Base-by-base conservation (phyloP, 2,329 filamentous ascomycete species). In the Beauveria scarabaeidicola region DNA sequence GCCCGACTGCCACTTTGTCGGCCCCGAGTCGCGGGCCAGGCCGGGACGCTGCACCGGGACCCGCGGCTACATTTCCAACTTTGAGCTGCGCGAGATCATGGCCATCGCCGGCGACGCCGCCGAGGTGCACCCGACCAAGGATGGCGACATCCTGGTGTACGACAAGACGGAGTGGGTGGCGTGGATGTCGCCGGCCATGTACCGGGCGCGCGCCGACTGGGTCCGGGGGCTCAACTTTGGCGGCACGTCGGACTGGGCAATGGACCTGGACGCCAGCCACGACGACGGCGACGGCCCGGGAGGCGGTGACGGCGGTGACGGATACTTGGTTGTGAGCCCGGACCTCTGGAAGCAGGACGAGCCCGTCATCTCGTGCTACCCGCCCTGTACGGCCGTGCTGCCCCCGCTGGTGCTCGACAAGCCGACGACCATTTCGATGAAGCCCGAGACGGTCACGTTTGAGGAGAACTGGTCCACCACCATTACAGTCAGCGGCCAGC, bases 211-310 rank as follows among this genome's bases (percentile, higher is more conserved):
- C 1, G 63, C 58, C 0, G 60, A 61, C 3, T 63, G 63, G 58
- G 63, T 60, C 2, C 64, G 66, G n/a, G 21, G 61, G 0, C 51
- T 68, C n/a, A 68, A 69, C 43, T 70, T 72, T 60, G 67, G 61
- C 9, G 70, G 70, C 41, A 67, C 64, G 3, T 62, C 66, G 6
- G 69, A 72, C 48, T 72, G 69, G 70, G 69, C 69, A 6, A 54
- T 70, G 32, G 69, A 71, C 5, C 60, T 70, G 7, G 53, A 58
- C 54, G 19, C 19, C 19, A 41, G 38, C 17, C 17, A 17, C 17
- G 17, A 21, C 9, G 41, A 44, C 41, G 19, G 41, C 8, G 41
- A n/a, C 38, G 38, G 38, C 6, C 38, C 38, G 15, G 38, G 38
- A 15, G 38, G 17, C 5, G 38, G 17, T n/a, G 41, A 44, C 9